A percentile compares a stretch with the other conserved stretches of the same genome.
phyloP scores from a whole-genome alignment of 2,329 filamentous ascomycete species.

The Neonectria neomacrospora region DNA sequence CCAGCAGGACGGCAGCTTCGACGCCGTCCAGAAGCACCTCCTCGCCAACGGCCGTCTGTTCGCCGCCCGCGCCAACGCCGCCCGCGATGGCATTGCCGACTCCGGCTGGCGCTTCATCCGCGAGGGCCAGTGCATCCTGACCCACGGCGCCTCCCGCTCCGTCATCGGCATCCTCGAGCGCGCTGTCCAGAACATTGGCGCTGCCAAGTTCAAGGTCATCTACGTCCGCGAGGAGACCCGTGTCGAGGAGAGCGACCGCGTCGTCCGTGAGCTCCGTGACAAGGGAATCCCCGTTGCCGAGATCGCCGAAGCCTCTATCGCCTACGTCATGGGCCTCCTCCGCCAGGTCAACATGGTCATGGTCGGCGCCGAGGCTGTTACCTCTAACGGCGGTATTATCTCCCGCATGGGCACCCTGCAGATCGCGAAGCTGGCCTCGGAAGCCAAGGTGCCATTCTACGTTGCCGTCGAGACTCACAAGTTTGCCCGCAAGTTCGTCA shows the following conservation, averaged over 20 bases:
- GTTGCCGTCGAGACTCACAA: slow-evolving; percentile 97
- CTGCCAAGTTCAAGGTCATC: slow-evolving; percentile 82
- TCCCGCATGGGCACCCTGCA: slow-evolving; percentile 88
- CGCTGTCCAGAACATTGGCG: slow-evolving; percentile 68
- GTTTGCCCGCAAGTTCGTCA: slow-evolving; percentile 87
- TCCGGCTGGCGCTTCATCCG: slow-evolving; percentile 82
- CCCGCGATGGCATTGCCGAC: slow-evolving; percentile 82
- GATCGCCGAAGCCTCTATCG: slow-evolving; percentile 71
- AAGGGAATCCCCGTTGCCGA: slow-evolving; percentile 83
- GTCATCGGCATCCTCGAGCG: slow-evolving; percentile 81
- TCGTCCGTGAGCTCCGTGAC: slow-evolving; percentile 76
- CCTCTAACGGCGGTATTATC: slow-evolving; percentile 93
- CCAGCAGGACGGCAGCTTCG: slow-evolving; percentile 71
- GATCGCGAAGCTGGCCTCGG: slow-evolving; percentile 82
- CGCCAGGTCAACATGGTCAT: slow-evolving; percentile 73
- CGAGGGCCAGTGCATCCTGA: slow-evolving; percentile 85
- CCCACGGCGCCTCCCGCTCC: slow-evolving; percentile 87
- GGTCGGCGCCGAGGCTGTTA: slow-evolving; percentile 84
- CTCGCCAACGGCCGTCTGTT: slow-evolving; percentile 88
- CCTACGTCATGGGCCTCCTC: slow-evolving; percentile 73
- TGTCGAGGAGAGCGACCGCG: slow-evolving; percentile 71
- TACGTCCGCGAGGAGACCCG: slow-evolving; percentile 73
- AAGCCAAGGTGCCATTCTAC: slow-evolving; percentile 80
- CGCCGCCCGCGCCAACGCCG: slow-evolving; percentile 85
- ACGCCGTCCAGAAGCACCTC: slow-evolving; percentile 83